Evolutionary conservation across 768 basidiomycete species (phyloP).

Genomic region (Trametes sanguinea): DNA sequence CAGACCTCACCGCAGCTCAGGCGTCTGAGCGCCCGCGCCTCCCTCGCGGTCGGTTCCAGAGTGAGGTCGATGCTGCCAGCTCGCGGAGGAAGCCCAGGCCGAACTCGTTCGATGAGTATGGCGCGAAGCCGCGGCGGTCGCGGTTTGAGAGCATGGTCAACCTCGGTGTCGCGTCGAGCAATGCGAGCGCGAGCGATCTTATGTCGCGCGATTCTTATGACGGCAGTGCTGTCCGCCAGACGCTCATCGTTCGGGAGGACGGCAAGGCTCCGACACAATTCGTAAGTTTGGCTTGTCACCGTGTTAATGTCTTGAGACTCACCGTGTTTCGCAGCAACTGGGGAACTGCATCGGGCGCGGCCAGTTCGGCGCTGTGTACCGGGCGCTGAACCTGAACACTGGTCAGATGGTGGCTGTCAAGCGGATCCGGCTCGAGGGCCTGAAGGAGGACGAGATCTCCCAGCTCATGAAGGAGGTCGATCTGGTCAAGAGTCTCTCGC

Average conservation of each 20-base stretch:
- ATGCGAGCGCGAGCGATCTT: conserved; percentile 67
- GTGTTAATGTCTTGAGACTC: not conserved
- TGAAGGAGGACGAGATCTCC: conserved; percentile 87
- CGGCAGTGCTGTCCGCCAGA: conserved; percentile 63
- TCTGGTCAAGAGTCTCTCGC: conserved; percentile 84
- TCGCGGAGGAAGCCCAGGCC: conserved; percentile 57
- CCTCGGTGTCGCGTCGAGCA: conserved; percentile 51
- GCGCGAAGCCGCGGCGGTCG: conserved; percentile 50
- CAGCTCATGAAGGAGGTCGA: conserved; percentile 95
- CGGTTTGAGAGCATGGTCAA: conserved; percentile 77
- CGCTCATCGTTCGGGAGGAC: conserved; percentile 76
- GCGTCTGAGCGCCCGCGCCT: conserved; percentile 41
- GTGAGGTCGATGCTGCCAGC: conserved; percentile 64
- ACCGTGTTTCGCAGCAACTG: conserved; percentile 67
- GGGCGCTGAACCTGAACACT: conserved; percentile 89
- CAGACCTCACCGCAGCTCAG: conserved; percentile 1
- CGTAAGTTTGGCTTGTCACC: conserved; percentile 51
- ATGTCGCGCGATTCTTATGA: conserved; percentile 62
- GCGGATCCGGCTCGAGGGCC: conserved; percentile 85
- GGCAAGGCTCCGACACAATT: conserved; percentile 80
- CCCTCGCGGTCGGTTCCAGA: conserved; percentile 70
- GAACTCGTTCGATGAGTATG: conserved; percentile 69
- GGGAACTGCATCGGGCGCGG: conserved; percentile 97
- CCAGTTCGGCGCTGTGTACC: conserved; percentile 95
- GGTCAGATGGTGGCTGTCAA: conserved; percentile 99